Evolutionary conservation across 148 eudicot species (phyloP).

Genomic region (Suaeda aralocaspica): DNA sequence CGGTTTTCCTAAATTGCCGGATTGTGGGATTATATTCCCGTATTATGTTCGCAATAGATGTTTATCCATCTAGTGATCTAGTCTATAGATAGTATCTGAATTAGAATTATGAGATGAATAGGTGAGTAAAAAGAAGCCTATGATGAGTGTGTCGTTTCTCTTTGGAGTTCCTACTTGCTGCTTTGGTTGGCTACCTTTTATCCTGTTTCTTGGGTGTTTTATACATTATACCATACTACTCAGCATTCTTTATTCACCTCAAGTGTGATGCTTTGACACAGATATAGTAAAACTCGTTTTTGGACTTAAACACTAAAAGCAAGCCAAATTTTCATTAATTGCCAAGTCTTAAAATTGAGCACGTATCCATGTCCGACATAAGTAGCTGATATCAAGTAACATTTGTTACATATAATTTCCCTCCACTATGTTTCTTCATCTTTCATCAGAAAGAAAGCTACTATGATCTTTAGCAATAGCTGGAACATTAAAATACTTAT

Average conservation of each 20-base stretch:
- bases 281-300: not conserved
- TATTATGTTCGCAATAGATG: too few relatives aligned
- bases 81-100: too few relatives aligned
- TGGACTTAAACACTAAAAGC: constrained; percentile 1
- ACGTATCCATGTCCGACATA: not conserved
- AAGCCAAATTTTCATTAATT: not conserved
- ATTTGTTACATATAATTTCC: not conserved
- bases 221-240: not conserved
- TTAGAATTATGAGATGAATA: not conserved
- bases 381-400: not conserved
- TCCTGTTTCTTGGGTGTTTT: not conserved
- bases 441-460: not conserved
- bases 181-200: not conserved
- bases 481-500: too few relatives aligned
- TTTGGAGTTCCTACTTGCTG: not conserved
- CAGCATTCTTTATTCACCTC: not conserved
- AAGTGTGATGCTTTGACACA: not conserved
- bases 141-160: not conserved
- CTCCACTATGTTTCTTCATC: too few relatives aligned
- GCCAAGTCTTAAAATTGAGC: too few relatives aligned
- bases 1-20: too few relatives aligned
- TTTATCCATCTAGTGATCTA: too few relatives aligned
- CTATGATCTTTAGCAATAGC: too few relatives aligned
- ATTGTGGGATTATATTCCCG: not conserved
- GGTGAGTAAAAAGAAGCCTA: not conserved